Conservation (phyloP, 768 basidiomycete genomes). For the Agaricus blazei region DNA sequence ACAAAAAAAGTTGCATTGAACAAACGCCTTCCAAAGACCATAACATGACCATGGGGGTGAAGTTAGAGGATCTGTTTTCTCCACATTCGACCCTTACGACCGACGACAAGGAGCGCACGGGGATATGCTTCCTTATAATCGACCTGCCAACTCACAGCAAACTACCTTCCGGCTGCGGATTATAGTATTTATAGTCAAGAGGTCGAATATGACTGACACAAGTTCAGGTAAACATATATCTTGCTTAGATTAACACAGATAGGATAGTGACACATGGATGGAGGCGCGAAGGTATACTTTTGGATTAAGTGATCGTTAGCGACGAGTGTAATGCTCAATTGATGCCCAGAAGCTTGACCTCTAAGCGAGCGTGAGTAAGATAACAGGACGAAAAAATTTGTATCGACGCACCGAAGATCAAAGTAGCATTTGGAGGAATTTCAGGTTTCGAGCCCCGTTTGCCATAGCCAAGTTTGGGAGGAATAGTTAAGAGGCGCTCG, state of each 20-base stretch:
- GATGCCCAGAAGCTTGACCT: constrained; percentile 68
- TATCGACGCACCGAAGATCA: constrained; percentile 66
- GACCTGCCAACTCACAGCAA: too few relatives aligned
- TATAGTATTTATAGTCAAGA: too few relatives aligned
- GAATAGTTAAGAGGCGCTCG: constrained; percentile 77
- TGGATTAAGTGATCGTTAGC: not conserved
- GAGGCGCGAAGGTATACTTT: constrained; percentile 7
- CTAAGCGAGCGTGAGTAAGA: constrained; percentile 27
- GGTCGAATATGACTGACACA: too few relatives aligned
- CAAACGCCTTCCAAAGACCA: too few relatives aligned
- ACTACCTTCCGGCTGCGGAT: too few relatives aligned
- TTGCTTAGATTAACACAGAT: not conserved
- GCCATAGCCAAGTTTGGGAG: constrained; percentile 70
- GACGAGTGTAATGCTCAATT: constrained; percentile 33
- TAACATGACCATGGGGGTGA: too few relatives aligned
- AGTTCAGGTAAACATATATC: not conserved
- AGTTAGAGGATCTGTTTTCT: too few relatives aligned
- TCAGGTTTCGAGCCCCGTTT: constrained; percentile 38
- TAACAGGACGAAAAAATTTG: not conserved
- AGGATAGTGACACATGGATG: constrained; percentile 9
- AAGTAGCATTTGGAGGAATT: constrained; percentile 79
- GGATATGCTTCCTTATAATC: too few relatives aligned
- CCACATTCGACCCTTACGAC: too few relatives aligned
- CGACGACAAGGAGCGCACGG: too few relatives aligned
- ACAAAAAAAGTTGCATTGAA: too few relatives aligned